A percentile compares a stretch with the other conserved stretches of the same genome.
phyloP scores from a whole-genome alignment of 2,329 filamentous ascomycete species.

The Seiridium cupressi region DNA sequence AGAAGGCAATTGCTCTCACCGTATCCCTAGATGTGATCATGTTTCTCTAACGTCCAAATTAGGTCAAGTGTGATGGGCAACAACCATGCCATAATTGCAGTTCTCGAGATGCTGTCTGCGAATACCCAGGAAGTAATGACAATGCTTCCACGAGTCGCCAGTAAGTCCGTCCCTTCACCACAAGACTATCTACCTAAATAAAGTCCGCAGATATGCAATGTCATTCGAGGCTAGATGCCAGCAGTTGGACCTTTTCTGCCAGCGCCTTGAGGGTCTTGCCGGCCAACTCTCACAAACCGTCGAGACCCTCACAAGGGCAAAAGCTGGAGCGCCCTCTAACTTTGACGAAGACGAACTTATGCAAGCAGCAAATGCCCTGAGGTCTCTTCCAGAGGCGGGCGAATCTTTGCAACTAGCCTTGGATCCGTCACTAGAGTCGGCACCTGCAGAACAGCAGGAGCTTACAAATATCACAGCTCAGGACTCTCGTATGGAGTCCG shows the following conservation, averaged over 20 bases:
- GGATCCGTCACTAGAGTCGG: neutral
- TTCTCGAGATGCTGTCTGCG: neutral
- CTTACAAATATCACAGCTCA: neutral
- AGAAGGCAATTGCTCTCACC: neutral
- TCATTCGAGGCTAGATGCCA: constrained; percentile 4
- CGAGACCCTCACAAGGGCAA: neutral
- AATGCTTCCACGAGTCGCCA: constrained; percentile 6
- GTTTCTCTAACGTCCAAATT: neutral
- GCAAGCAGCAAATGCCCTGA: neutral
- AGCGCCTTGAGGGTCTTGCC: constrained; percentile 1
- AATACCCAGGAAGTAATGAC: constrained; percentile 5
- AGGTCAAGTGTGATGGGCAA: constrained; percentile 3
- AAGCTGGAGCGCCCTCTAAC: neutral
- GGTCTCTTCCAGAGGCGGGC: neutral
- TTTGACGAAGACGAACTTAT: neutral
- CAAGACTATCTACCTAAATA: neutral
- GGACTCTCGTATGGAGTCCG: neutral
- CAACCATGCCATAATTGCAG: constrained; percentile 7
- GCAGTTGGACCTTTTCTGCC: neutral
- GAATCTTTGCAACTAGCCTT: neutral
- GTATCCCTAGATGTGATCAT: neutral
- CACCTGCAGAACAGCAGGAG: neutral
- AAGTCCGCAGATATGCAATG: neutral
- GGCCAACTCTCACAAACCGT: constrained; percentile 2
- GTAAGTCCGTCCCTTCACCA: neutral